Evolutionary conservation across 2,329 filamentous ascomycete species (phyloP).

Genomic region (Ceratocystis cubensis): DNA sequence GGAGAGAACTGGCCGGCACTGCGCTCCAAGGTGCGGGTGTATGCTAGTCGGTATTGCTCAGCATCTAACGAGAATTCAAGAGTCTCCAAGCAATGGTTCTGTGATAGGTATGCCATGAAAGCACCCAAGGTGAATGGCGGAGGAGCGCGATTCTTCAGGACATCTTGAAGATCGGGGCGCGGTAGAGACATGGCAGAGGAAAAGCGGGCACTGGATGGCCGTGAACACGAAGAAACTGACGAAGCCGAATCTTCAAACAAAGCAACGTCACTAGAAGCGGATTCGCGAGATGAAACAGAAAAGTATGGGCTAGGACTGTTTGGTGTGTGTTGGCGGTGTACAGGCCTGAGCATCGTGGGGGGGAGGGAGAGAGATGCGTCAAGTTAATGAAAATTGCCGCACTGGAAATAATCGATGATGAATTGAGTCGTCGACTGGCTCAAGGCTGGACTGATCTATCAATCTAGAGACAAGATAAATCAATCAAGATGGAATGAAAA

Average conservation of each 20-base stretch:
- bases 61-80: conserved; percentile 95
- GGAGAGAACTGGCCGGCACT: conserved; percentile 27
- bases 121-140: conserved; percentile 83
- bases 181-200: conserved; percentile 31
- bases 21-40: conserved; percentile 31
- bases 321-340: conserved; percentile 1
- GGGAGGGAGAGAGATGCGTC: background rate
- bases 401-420: background rate
- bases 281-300: conserved; percentile 5
- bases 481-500: background rate
- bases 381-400: background rate
- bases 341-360: conserved; percentile 10
- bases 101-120: conserved; percentile 92
- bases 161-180: conserved; percentile 57
- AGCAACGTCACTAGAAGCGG: conserved; percentile 10
- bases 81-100: conserved; percentile 93
- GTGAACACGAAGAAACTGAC: conserved; percentile 29
- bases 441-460: background rate
- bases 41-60: conserved; percentile 60
- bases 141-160: conserved; percentile 72
- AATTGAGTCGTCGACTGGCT: background rate
- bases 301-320: conserved; percentile 2
- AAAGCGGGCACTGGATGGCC: conserved; percentile 38
- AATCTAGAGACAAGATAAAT: background rate
- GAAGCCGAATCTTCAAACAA: conserved; percentile 17